phyloP scores from a whole-genome alignment of 345 rosid species.

The Jatropha curcas region DNA sequence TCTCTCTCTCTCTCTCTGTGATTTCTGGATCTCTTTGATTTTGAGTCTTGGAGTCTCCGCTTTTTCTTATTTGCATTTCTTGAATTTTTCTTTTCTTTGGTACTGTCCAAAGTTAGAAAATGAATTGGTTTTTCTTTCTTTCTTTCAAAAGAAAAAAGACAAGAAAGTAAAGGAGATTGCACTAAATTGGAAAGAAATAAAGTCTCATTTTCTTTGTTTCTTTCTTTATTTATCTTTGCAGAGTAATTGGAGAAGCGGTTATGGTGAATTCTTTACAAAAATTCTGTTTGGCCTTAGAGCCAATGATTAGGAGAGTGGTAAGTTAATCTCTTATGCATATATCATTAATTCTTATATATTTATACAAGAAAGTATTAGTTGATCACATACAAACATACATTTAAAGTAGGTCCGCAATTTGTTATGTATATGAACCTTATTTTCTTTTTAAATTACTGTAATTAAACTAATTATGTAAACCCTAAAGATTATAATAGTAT shows the following conservation, averaged over 20 bases:
- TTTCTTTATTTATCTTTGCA: conserved; percentile 20
- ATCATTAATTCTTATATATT: neutral
- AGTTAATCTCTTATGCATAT: neutral
- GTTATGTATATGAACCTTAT: no score
- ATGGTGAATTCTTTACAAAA: conserved; percentile 46
- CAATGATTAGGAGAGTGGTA: conserved; percentile 83
- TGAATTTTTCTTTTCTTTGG: neutral
- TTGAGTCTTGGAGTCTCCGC: neutral
- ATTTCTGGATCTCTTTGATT: no score
- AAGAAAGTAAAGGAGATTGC: neutral
- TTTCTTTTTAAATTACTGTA: no score
- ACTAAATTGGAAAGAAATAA: neutral
- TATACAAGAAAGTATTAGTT: no score
- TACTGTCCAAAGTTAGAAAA: neutral
- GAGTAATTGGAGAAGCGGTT: conserved; percentile 59
- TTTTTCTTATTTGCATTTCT: neutral
- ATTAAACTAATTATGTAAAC: neutral
- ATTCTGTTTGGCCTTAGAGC: conserved; percentile 65
- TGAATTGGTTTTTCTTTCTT: no score
- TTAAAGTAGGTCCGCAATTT: no score
- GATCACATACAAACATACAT: neutral
- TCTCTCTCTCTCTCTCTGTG: neutral
- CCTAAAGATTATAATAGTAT: neutral
- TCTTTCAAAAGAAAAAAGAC: neutral
- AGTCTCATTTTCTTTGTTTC: neutral